These are phyloP conservation scores for Mucor saturninus DNA, from an alignment of 371 early-diverging fungal genomes.

Conservation along the genomic window DNA sequence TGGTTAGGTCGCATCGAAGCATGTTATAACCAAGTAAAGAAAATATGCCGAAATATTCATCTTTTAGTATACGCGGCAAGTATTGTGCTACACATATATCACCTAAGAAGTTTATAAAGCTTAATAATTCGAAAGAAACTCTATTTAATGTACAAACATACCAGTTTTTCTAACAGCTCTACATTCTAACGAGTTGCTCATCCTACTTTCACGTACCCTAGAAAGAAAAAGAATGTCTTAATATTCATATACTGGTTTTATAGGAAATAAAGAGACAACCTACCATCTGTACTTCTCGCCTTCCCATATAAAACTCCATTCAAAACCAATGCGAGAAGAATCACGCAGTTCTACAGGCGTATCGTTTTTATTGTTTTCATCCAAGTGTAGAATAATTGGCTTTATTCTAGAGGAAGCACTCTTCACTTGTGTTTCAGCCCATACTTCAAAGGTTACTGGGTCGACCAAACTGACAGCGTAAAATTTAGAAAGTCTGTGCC, in stretches of 20 bases:
- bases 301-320: slow-evolving; percentile 56
- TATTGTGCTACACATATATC: slow-evolving; percentile 53
- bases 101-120: slow-evolving; percentile 13
- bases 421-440: slow-evolving; percentile 44
- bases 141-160: slow-evolving; percentile 1
- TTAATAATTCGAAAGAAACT: background rate
- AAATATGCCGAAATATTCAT: slow-evolving; percentile 51
- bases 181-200: slow-evolving; percentile 45
- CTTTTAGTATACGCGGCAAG: slow-evolving; percentile 44
- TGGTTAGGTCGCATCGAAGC: slow-evolving; percentile 27
- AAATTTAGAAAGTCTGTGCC: slow-evolving; percentile 45
- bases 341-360: slow-evolving; percentile 30
- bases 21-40: slow-evolving; percentile 47
- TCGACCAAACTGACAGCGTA: slow-evolving; percentile 52
- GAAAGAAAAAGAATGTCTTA: background rate
- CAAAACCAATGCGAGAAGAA: slow-evolving; percentile 43
- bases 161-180: slow-evolving; percentile 38
- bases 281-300: slow-evolving; percentile 49
- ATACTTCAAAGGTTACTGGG: slow-evolving; percentile 46
- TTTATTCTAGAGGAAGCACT: slow-evolving; percentile 34
- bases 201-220: slow-evolving; percentile 48
- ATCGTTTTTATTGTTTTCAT: slow-evolving; percentile 17
- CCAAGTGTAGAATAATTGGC: slow-evolving; percentile 38
- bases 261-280: background rate
- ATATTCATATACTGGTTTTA: background rate